Evolutionary conservation across 1,139 yeast species (phyloP), one percentile per base, ranked within the genome.

Genomic region (Lodderomyces oxycetoniae): DNA sequence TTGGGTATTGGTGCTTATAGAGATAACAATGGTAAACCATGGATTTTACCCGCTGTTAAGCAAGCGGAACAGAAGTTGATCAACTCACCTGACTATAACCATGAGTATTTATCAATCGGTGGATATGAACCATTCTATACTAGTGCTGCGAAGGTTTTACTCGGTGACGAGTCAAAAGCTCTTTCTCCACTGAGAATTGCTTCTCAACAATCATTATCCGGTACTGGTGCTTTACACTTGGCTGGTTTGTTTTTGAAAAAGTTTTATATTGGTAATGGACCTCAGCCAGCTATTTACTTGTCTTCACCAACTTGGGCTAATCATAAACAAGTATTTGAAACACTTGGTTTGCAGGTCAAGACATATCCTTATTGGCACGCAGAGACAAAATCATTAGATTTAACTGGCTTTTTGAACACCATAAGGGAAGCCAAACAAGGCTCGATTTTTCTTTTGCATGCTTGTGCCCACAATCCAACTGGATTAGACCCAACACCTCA

Each of bases 291-390:
- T 20, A 68, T 91, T 31, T 89, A 87, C 61, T 61, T 89, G 38
- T 84, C 96, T 7, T 69, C 76, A 45, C 98, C 98, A 41, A 89
- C 98, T 17, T 91, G 98, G 98, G 95, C 91, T 36, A 91, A 89
- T 67, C 98, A 91, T 63, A 70, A 74, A 57, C 85, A 81, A 55
- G 84, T 91, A 47, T 91, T 86, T 57, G 68, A 72, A 47, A 67
- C 75, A 41, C 70, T 75, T 40, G 94, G 89, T 3, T 67, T 82
- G 38, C 61, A 69, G 42, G 77, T 79, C 31, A 77, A 67, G 31
- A 59, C 67, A 29, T 91, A 91, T 57, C 93, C 96, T 14, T 83
- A 83, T 64, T 83, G 87, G 80, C 72, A 83, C 57, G 60, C 66
- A 44, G 63, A 63, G 33, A 74, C 73, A 47, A 81, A 81, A 56